These are phyloP conservation scores for Xerocomus spinulosus DNA, from an alignment of 768 basidiomycete species.

Conservation along the genomic window DNA sequence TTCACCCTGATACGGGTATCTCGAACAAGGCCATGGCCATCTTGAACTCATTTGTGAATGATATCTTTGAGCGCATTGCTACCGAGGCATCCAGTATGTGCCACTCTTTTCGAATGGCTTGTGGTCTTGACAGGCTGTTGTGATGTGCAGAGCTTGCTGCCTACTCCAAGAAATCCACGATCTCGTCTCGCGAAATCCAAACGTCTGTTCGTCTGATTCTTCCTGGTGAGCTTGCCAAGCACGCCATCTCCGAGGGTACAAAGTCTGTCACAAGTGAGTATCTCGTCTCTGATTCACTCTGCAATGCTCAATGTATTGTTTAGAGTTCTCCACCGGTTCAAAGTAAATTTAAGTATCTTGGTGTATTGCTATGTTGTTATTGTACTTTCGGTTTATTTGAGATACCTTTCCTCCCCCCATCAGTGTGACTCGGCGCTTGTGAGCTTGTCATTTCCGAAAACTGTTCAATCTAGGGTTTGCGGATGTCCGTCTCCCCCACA, in stretches of 20 bases:
- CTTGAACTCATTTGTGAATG: conserved; percentile 80
- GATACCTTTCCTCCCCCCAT: conserved; percentile 20
- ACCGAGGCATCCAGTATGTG: conserved; percentile 65
- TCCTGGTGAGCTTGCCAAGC: conserved; percentile 82
- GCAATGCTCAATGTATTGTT: conserved; percentile 10
- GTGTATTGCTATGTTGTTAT: conserved; percentile 34
- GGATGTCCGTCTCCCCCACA: neutral
- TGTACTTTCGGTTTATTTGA: conserved; percentile 30
- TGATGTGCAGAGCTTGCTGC: conserved; percentile 59
- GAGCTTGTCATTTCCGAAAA: neutral
- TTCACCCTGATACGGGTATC: conserved; percentile 92
- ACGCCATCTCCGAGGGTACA: conserved; percentile 83
- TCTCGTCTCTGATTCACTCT: neutral
- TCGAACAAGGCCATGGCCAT: conserved; percentile 87
- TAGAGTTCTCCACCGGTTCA: conserved; percentile 59
- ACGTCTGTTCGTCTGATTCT: conserved; percentile 79
- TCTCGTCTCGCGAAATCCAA: conserved; percentile 89
- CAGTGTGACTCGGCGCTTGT: neutral
- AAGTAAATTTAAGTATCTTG: conserved; percentile 38
- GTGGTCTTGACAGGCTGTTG: too few species aligned
- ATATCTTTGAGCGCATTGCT: conserved; percentile 79
- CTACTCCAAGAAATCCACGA: conserved; percentile 87
- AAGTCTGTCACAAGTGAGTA: conserved; percentile 65
- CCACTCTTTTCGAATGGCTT: neutral
- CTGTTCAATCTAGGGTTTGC: neutral